Evolutionary conservation across 2,329 filamentous ascomycete genomes (phyloP).

Genomic region (Fusarium sambucinum): DNA sequence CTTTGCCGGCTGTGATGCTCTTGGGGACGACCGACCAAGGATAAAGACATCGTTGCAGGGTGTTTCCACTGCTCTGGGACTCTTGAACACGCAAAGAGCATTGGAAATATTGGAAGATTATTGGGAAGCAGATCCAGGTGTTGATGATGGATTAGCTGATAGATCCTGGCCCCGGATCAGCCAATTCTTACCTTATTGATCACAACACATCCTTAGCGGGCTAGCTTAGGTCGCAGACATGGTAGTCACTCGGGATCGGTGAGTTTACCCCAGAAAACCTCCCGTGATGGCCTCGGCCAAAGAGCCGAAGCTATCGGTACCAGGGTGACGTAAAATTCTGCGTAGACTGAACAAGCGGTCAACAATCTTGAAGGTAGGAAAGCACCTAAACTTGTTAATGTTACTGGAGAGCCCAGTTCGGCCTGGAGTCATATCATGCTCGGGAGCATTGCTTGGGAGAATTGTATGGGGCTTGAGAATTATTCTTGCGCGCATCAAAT

Average conservation of each 20-base stretch:
- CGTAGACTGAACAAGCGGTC: background rate
- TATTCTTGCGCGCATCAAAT: background rate
- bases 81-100: constrained; percentile 30
- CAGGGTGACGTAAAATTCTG: background rate
- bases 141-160: constrained; percentile 30
- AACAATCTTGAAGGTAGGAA: background rate
- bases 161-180: constrained; percentile 24
- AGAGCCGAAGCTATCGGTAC: background rate
- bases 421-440: background rate
- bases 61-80: constrained; percentile 25
- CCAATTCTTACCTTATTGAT: constrained; percentile 31
- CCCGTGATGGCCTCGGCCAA: background rate
- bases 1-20: constrained; percentile 33
- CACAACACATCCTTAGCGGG: background rate
- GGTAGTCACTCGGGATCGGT: background rate
- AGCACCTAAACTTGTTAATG: background rate
- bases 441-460: background rate
- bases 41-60: constrained; percentile 30
- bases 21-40: constrained; percentile 21
- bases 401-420: background rate
- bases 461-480: background rate
- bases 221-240: background rate
- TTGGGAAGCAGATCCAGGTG: constrained; percentile 21
- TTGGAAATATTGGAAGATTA: constrained; percentile 33
- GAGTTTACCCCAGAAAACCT: background rate